These are phyloP conservation scores for Cryoendolithus antarcticus DNA, from an alignment of 2,329 filamentous ascomycete species.

Conservation along the genomic window DNA sequence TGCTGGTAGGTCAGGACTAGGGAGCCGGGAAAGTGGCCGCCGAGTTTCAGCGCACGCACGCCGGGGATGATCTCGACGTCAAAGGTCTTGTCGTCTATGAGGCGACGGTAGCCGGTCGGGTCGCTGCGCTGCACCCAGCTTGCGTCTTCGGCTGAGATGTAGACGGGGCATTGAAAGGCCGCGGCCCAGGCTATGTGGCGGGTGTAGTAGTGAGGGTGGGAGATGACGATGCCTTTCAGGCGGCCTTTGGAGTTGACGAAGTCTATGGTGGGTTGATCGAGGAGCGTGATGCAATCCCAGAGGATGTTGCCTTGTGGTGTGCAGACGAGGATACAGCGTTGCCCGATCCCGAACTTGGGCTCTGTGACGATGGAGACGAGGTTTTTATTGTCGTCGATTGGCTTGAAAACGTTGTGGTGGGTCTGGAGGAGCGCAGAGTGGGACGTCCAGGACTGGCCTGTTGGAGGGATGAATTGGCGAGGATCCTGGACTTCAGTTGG, in stretches of 20 bases:
- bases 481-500: constrained; percentile 32
- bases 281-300: constrained; percentile 64
- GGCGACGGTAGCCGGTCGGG: constrained; percentile 27
- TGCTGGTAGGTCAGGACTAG: constrained; percentile 47
- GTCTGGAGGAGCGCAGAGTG: constrained; percentile 28
- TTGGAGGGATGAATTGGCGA: constrained; percentile 54
- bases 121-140: constrained; percentile 48
- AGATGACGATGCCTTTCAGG: constrained; percentile 50
- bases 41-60: constrained; percentile 54
- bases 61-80: constrained; percentile 31
- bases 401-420: constrained; percentile 43
- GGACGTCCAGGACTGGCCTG: constrained; percentile 55
- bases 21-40: constrained; percentile 70
- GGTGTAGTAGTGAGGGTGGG: constrained; percentile 70
- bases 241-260: constrained; percentile 51
- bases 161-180: constrained; percentile 58
- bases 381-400: constrained; percentile 32
- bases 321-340: constrained; percentile 57
- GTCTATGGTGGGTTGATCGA: constrained; percentile 52
- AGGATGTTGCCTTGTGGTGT: constrained; percentile 59
- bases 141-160: constrained; percentile 52
- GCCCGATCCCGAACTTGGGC: constrained; percentile 55
- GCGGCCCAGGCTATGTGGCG: constrained; percentile 63
- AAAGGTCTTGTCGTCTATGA: constrained; percentile 26
- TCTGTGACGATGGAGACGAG: constrained; percentile 35